Evolutionary conservation across 345 rosid genomes (phyloP).

Genomic region (Citrus hindsii): DNA sequence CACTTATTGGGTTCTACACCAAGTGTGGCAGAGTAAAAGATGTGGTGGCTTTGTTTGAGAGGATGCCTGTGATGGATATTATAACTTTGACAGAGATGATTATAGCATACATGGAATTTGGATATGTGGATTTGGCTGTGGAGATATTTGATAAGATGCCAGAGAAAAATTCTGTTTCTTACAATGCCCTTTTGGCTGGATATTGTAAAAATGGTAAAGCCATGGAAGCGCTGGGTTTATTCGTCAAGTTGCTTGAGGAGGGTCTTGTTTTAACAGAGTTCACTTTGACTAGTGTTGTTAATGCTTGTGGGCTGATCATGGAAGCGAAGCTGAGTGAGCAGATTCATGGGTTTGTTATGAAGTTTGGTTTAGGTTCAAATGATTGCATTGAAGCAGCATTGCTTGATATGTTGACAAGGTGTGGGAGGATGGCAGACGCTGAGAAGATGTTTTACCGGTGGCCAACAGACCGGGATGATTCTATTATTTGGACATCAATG

Average conservation of each 20-base stretch:
- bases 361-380: slow-evolving; percentile 61
- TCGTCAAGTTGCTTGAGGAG: slow-evolving; percentile 46
- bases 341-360: slow-evolving; percentile 64
- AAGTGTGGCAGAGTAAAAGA: slow-evolving; percentile 40
- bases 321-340: slow-evolving; percentile 50
- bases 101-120: slow-evolving; percentile 62
- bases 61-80: slow-evolving; percentile 50
- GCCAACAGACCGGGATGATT: slow-evolving; percentile 43
- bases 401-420: slow-evolving; percentile 77
- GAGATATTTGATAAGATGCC: slow-evolving; percentile 59
- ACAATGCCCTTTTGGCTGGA: slow-evolving; percentile 66
- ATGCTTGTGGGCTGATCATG: slow-evolving; percentile 60
- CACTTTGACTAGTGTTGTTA: slow-evolving; percentile 54
- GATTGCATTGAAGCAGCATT: slow-evolving; percentile 59
- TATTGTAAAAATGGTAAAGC: slow-evolving; percentile 57
- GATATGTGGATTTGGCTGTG: slow-evolving; percentile 57
- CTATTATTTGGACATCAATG: slow-evolving; percentile 63
- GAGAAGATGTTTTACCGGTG: slow-evolving; percentile 52
- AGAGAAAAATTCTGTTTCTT: slow-evolving; percentile 58
- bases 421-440: slow-evolving; percentile 79
- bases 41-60: slow-evolving; percentile 45
- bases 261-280: slow-evolving; percentile 62
- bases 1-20: slow-evolving; percentile 61
- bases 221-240: slow-evolving; percentile 42
- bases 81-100: slow-evolving; percentile 71